Evolutionary conservation across 306 rosid genomes (phyloP), one percentile per base, ranked within the genome.

Genomic region (Begonia loranthoides): DNA sequence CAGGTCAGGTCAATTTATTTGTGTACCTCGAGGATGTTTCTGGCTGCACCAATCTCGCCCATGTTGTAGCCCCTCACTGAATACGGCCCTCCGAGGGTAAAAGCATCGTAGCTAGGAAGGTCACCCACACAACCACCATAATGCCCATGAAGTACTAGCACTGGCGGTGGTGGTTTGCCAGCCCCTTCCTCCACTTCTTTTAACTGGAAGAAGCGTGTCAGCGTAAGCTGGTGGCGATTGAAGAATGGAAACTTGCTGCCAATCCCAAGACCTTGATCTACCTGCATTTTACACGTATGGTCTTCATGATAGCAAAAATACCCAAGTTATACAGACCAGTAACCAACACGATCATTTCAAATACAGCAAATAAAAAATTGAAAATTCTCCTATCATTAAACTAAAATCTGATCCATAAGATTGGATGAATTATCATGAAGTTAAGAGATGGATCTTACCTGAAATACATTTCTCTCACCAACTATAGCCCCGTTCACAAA

Each of bases 111-210:
- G 55, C 95, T 86, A 46, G 99, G 95, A 71, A 90, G 99, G 70
- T 90, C 95, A 33, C 99, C 99, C 2, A 86, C 86, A 73, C 99
- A 90, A 62, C 96, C 99, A 68, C 99, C 95, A 66, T 82, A 86
- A 69, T 81, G 99, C 21, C 99, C 83, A 12, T 90, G 99, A 70
- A 90, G 88, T 19, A 90, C 99, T 63, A 90, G 86, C 51, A 86
- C 95, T 1, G 95, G 95, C 9, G 99, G 99, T 45, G 99, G 94
- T 44, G 94, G 65, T 61, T 90, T 86, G 28, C 95, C 88, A 3
- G 95, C 88, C 48, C 94, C 99, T 86, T 90, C 95, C 77, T 86
- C 94, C 22, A 86, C 95, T 6, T 70, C 43, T 68, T 60, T 70
- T 80, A 90, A 66, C 67, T 74, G 95, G 59, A 85, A 3, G 52